Base-by-base conservation (phyloP, 495 filamentous ascomycete species). In the Parmelia sp. region DNA sequence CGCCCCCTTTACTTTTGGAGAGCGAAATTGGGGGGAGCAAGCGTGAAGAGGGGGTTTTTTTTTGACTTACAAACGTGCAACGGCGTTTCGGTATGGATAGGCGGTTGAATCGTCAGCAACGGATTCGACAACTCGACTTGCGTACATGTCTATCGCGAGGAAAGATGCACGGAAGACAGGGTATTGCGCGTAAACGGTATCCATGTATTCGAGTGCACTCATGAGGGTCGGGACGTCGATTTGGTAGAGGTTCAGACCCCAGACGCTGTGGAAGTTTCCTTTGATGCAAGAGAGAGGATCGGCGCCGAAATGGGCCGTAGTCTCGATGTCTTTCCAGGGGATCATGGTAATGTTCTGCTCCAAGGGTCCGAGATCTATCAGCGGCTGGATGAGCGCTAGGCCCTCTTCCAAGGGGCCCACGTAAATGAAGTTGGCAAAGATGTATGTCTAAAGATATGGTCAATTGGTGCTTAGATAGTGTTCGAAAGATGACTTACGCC, bases 71-170 rank as follows among this genome's bases (percentile, higher is more conserved):
- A 71, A 61, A 1, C 72, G 68, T 29, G 70, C 70, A 56, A 64
- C 72, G 2, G 71, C 61, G 37, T 68, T 65, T 12, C 76, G 66
- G 71, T 70, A 74, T 42, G 74, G 73, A 66, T 74, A 77, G 23
- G 74, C 73, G 15, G 75, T 76, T 25, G 51, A 56, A 40, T 67
- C 65, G 33, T 63, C 58, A 10, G 67, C 61, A 17, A 75, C 67
- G 0, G 71, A 56, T 12, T 64, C 49, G 33, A 62, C 66, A 31
- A 66, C 63, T 25, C 61, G 58, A 37, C 25, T 21, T 15, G 57
- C 35, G 15, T 35, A 57, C 51, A 63, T 62, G 25, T 58, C 62
- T 31, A 64, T 64, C 36, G 40, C 57, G 42, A 62, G 12, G 57
- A 59, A 44, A 25, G 58, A 37, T 9, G 12, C 17, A 23, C 58